Evolutionary conservation across 2,329 filamentous ascomycete species (phyloP).

Genomic region (Alternaria angustiovoidea): DNA sequence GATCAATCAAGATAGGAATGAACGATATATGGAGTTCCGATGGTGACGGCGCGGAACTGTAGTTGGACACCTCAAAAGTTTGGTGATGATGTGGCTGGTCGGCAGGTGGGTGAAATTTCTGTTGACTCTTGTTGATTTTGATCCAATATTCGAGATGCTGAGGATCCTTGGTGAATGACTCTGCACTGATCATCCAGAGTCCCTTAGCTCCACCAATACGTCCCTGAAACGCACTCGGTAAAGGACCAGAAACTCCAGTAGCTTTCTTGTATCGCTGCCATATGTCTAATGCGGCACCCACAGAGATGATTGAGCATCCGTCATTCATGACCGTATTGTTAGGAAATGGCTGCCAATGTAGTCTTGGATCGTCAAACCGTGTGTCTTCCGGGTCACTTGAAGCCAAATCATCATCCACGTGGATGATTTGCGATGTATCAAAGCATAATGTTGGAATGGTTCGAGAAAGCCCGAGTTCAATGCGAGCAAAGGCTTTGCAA

Average conservation of each 20-base stretch:
- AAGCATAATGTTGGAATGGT: conserved; percentile 51
- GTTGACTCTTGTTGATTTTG: conserved; percentile 69
- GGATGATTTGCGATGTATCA: conserved; percentile 46
- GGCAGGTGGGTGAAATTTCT: conserved; percentile 67
- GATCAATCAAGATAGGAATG: conserved; percentile 71
- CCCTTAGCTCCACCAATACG: conserved; percentile 78
- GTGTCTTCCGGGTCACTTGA: conserved; percentile 46
- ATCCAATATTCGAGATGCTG: conserved; percentile 66
- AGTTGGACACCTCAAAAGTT: conserved; percentile 70
- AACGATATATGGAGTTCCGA: conserved; percentile 73
- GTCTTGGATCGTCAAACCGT: conserved; percentile 46
- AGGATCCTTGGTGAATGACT: conserved; percentile 52
- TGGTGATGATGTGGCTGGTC: conserved; percentile 61
- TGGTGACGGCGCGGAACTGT: conserved; percentile 57
- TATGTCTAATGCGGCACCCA: conserved; percentile 64
- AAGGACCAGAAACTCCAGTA: conserved; percentile 69
- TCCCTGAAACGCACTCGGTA: conserved; percentile 72
- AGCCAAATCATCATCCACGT: conserved; percentile 41
- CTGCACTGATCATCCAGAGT: conserved; percentile 71
- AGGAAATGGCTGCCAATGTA: conserved; percentile 32
- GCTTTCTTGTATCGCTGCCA: conserved; percentile 59
- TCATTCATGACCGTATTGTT: conserved; percentile 55
- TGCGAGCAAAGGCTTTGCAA: conserved; percentile 54
- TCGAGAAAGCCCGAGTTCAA: conserved; percentile 54
- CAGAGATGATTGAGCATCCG: conserved; percentile 71